These are phyloP conservation scores for Periconia digitata DNA, from an alignment of 2,329 filamentous ascomycete genomes.

Conservation along the genomic window DNA sequence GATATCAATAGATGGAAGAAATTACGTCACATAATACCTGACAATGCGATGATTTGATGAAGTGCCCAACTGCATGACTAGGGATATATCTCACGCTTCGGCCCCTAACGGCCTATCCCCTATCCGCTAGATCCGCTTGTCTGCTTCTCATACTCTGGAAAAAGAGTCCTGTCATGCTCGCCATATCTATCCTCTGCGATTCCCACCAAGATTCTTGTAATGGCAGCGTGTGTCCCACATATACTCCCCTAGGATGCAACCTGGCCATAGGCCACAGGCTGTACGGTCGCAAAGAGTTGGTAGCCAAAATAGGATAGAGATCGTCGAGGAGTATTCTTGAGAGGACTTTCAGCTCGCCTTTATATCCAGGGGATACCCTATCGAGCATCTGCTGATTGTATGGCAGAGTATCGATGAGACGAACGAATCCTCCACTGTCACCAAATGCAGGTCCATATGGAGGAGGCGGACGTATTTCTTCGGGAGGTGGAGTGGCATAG, in stretches of 20 bases:
- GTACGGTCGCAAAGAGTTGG: constrained; percentile 4
- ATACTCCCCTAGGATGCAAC: constrained; percentile 15
- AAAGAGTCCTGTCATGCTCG: not conserved
- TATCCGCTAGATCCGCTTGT: no score
- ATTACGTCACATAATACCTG: no score
- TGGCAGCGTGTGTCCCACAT: constrained; percentile 15
- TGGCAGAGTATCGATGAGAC: constrained; percentile 9
- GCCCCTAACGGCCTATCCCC: no score
- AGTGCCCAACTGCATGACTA: no score
- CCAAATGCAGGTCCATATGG: constrained; percentile 11
- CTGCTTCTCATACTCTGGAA: constrained; percentile 5
- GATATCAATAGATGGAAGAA: no score
- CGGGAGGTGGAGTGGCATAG: not conserved
- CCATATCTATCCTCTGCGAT: constrained; percentile 5
- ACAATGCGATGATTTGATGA: no score
- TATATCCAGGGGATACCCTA: constrained; percentile 6
- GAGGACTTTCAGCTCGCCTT: constrained; percentile 9
- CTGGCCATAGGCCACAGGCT: constrained; percentile 16
- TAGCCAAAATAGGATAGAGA: constrained; percentile 11
- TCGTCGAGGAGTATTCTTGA: constrained; percentile 13
- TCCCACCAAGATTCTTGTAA: constrained; percentile 17
- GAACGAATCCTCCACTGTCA: constrained; percentile 11
- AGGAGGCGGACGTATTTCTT: not conserved
- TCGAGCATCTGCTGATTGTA: constrained; percentile 5
- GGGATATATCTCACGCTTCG: no score